Conservation (phyloP, 148 eudicot species). For the Oxyria digyna region DNA sequence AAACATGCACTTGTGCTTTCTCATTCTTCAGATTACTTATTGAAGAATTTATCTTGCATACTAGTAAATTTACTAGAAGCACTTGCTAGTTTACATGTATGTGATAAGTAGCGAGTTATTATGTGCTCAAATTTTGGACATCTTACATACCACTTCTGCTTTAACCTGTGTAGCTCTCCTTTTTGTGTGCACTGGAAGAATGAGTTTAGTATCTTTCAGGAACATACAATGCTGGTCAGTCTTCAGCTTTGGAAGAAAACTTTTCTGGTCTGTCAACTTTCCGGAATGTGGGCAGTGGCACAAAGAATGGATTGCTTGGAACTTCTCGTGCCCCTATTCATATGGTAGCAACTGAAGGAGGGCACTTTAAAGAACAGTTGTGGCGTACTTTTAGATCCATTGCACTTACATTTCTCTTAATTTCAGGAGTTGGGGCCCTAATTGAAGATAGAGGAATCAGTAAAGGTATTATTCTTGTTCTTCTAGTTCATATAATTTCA, state of each 20-base stretch:
- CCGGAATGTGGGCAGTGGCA: slow-evolving; percentile 54
- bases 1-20: background rate
- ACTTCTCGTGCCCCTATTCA: slow-evolving; percentile 87
- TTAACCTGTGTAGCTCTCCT: background rate
- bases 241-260: slow-evolving; percentile 41
- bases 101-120: background rate
- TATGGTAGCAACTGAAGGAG: slow-evolving; percentile 87
- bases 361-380: slow-evolving; percentile 83
- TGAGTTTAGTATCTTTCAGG: slow-evolving; percentile 23
- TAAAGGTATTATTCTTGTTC: slow-evolving; percentile 47
- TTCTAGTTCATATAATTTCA: background rate
- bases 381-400: slow-evolving; percentile 91
- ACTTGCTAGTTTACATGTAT: background rate
- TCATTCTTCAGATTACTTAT: background rate
- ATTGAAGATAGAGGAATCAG: slow-evolving; percentile 98
- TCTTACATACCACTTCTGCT: background rate
- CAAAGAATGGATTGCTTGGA: slow-evolving; percentile 81
- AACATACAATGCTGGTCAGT: slow-evolving; percentile 23
- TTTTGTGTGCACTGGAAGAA: background rate
- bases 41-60: background rate
- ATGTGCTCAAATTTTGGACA: background rate
- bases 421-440: slow-evolving; percentile 90
- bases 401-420: slow-evolving; percentile 72
- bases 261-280: slow-evolving; percentile 62
- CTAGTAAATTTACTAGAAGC: background rate